Evolutionary conservation across 2,329 filamentous ascomycete genomes (phyloP).

Genomic region (Ophiosphaerella korrae): DNA sequence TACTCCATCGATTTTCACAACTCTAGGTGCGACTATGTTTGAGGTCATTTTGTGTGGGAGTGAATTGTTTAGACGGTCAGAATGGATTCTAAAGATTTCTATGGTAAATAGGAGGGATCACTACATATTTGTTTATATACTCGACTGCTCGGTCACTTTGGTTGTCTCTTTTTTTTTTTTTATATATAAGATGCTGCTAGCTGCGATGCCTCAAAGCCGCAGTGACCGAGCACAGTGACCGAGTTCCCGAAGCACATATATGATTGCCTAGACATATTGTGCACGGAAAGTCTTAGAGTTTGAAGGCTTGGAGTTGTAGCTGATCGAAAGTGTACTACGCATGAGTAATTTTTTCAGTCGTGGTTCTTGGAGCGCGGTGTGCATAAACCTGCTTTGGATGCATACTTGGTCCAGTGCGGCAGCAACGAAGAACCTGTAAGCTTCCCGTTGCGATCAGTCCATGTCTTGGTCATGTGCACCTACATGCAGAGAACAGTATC

Average conservation of each 20-base stretch:
- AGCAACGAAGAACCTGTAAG: no score
- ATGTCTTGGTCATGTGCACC: no score
- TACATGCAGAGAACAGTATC: no score
- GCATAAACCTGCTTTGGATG: no score
- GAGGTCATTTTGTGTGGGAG: not conserved
- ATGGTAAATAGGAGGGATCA: not conserved
- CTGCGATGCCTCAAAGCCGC: not conserved
- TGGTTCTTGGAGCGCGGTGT: no score
- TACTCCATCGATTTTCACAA: not conserved
- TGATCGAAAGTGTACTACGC: no score
- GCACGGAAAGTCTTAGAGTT: no score
- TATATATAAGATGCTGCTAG: not conserved
- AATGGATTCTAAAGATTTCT: not conserved
- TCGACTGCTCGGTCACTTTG: not conserved
- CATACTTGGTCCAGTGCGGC: no score
- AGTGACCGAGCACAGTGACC: slow-evolving; percentile 1
- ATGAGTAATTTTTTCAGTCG: no score
- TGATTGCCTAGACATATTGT: no score
- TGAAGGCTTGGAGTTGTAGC: no score
- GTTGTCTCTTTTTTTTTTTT: not conserved
- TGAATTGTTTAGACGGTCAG: not conserved
- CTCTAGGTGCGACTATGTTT: not conserved
- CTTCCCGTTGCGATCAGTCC: no score
- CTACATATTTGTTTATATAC: not conserved
- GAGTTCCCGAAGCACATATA: not conserved